phyloP scores from a whole-genome alignment of 306 rosid species.

The Sindora glabra region DNA sequence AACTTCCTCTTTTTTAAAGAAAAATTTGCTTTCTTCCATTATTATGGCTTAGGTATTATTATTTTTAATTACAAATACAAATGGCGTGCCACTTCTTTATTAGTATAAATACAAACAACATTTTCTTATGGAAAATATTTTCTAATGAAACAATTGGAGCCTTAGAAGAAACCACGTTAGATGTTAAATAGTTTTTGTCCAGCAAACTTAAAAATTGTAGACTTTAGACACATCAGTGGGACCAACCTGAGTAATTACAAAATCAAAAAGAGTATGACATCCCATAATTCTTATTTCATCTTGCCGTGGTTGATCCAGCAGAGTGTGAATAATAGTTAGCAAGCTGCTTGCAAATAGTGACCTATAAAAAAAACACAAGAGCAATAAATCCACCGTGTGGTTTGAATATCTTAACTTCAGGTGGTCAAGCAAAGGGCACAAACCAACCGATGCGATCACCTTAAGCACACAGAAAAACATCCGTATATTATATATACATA shows the following conservation, averaged over 20 bases:
- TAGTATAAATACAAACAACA: too few relatives aligned
- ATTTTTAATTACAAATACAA: too few relatives aligned
- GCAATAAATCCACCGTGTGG: neutral
- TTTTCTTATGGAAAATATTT: too few relatives aligned
- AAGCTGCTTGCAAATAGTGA: constrained; percentile 88
- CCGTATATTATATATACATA: neutral
- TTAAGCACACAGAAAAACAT: neutral
- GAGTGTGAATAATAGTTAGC: constrained; percentile 69
- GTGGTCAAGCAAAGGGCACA: neutral
- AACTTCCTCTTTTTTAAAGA: too few relatives aligned
- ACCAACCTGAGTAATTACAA: constrained; percentile 87
- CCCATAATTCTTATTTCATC: constrained; percentile 87
- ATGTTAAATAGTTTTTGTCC: constrained; percentile 1
- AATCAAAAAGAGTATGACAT: constrained; percentile 75
- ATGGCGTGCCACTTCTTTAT: too few relatives aligned
- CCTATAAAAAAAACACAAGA: constrained; percentile 44
- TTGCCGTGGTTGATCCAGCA: constrained; percentile 83
- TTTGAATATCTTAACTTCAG: neutral
- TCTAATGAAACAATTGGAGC: too few relatives aligned
- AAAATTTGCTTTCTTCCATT: too few relatives aligned
- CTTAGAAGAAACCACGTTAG: neutral
- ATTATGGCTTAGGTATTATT: too few relatives aligned
- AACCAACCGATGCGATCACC: too few relatives aligned
- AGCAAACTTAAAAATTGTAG: neutral
- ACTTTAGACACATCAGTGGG: neutral